Evolutionary conservation across 352 stramenopile genomes (phyloP), one percentile per base, ranked within the genome.

Genomic region (Vaucheria bursata): DNA sequence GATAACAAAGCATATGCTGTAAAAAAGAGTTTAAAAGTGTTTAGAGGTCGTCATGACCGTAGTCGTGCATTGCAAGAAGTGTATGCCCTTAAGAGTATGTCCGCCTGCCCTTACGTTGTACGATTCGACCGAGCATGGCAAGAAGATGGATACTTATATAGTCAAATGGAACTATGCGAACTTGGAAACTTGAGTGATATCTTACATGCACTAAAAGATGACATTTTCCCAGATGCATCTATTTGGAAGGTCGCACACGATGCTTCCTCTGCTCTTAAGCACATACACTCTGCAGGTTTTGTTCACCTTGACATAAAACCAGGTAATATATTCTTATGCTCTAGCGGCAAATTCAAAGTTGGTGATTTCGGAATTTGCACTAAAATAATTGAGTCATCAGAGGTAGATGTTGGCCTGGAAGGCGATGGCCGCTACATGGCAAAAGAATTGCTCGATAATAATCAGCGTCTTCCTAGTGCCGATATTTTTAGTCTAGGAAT

Each of bases 251-350:
- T 95, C 18, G 59, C 93, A n/a, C 78, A 85, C 39, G 87, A 94
- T 40, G 76, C 93, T 67, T 83, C 84, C 6, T 79, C 77, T 39
- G 93, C 91, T 32, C 85, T 98, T 1, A 87, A 88, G 39, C 89
- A 95, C 25, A 89, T 98, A 2, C 92, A 97, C 84, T 87, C 87
- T 0, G 86, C 93, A 67, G 80, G 86, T 0, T 88, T 97, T 36
- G 91, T 97, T 25, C 94, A 98, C 78, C 86, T 97, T 59, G 94
- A 98, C 79, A 92, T 98, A 77, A 98, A 98, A 80, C 93, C 93
- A 7, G 92, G 93, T n/a, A 98, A 98, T 79, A 90, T 97, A 68
- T 96, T 98, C 79, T 89, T 94, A 34, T 86, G 87, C 0, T 73
- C 35, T 67, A 73, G 53, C 18, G 76, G 76, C 34, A 65, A 70